Evolutionary conservation across 495 filamentous ascomycete genomes (phyloP).

Genomic region (Hypoxylon fuscum): DNA sequence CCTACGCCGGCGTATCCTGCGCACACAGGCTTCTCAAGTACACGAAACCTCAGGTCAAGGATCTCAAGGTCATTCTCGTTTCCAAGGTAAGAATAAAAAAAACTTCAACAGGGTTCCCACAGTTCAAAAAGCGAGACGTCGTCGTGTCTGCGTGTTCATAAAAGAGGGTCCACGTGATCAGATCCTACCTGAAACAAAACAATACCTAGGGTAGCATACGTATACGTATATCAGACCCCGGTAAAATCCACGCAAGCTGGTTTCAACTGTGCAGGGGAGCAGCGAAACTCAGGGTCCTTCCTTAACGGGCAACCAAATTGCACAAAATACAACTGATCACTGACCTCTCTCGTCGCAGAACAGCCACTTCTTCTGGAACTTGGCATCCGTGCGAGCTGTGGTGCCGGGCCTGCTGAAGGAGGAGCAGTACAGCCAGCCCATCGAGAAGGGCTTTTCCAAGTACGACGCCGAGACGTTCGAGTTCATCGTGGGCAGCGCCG

Average conservation of each 20-base stretch:
- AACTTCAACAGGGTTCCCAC: no score
- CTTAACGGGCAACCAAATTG: neutral
- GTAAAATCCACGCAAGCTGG: constrained; percentile 10
- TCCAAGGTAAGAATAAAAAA: constrained; percentile 48
- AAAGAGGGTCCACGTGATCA: constrained; percentile 16
- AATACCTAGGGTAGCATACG: no score
- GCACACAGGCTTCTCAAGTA: constrained; percentile 64
- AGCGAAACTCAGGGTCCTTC: neutral
- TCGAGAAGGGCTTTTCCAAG: constrained; percentile 49
- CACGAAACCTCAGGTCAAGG: constrained; percentile 42
- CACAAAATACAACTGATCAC: constrained; percentile 10
- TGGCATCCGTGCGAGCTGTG: constrained; percentile 64
- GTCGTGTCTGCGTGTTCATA: neutral
- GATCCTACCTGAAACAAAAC: constrained; percentile 1
- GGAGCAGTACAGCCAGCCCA: constrained; percentile 57
- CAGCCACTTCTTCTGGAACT: constrained; percentile 66
- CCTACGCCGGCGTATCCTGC: constrained; percentile 59
- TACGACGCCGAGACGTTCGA: constrained; percentile 52
- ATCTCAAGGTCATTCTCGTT: constrained; percentile 58
- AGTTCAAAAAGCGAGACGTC: neutral
- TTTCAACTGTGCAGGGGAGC: constrained; percentile 38
- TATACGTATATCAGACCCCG: no score
- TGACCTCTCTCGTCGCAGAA: constrained; percentile 48
- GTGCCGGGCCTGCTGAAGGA: constrained; percentile 58
- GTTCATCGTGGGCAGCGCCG: constrained; percentile 53